Conservation (phyloP, 768 basidiomycete genomes). For the Mycena metata region DNA sequence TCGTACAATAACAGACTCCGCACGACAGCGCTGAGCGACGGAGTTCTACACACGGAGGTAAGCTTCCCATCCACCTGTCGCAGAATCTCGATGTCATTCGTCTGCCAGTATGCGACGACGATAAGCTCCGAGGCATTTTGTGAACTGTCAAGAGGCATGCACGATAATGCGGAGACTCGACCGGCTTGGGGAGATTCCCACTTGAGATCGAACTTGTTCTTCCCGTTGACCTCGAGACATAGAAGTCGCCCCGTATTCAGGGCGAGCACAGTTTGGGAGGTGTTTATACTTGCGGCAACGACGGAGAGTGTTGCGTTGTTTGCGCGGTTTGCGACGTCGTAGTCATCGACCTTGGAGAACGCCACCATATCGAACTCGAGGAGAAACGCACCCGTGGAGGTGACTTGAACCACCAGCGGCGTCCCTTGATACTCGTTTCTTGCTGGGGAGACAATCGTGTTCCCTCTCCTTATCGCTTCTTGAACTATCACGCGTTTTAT, state of each 20-base stretch:
- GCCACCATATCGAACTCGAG: constrained; percentile 65
- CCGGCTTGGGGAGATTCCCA: constrained; percentile 26
- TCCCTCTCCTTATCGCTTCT: constrained; percentile 4
- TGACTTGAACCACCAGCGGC: constrained; percentile 80
- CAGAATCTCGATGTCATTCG: constrained; percentile 73
- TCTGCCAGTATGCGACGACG: constrained; percentile 84
- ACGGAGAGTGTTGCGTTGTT: constrained; percentile 56
- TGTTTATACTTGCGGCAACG: constrained; percentile 77
- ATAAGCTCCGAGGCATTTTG: constrained; percentile 63
- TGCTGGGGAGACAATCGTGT: constrained; percentile 1
- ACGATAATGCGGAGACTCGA: constrained; percentile 82
- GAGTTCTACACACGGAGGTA: constrained; percentile 51
- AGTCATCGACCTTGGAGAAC: constrained; percentile 59
- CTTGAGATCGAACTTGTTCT: constrained; percentile 40
- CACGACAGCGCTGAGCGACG: constrained; percentile 56
- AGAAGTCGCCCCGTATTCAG: constrained; percentile 66
- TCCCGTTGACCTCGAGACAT: constrained; percentile 62
- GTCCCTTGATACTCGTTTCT: constrained; percentile 58
- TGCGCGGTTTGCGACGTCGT: constrained; percentile 48
- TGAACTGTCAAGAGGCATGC: constrained; percentile 65
- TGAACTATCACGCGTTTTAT: constrained; percentile 45
- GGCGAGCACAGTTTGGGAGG: constrained; percentile 76
- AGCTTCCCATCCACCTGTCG: constrained; percentile 39
- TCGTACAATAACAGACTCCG: constrained; percentile 68
- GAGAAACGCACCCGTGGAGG: constrained; percentile 65